Evolutionary conservation across 345 rosid genomes (phyloP).

Genomic region (Acer campestre): DNA sequence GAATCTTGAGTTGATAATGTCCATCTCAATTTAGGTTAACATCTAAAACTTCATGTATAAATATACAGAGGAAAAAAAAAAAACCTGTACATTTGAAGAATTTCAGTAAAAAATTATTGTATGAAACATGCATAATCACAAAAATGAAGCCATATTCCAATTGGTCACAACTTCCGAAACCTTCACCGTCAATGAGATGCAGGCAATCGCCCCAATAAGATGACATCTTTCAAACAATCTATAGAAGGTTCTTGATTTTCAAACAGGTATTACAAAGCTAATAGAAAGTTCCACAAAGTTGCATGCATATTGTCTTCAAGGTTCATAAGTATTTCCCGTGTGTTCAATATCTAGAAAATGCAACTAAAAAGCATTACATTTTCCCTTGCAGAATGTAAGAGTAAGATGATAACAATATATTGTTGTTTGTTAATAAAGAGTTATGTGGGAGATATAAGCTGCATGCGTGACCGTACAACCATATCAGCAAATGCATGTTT

Average conservation of each 20-base stretch:
- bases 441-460: not conserved
- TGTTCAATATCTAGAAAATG: not conserved
- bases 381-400: not conserved
- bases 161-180: not conserved
- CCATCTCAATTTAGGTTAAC: not conserved
- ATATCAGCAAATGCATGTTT: not conserved
- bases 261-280: not conserved
- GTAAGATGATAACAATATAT: constrained; percentile 3
- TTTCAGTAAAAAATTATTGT: not conserved
- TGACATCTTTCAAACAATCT: not conserved
- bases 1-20: not conserved
- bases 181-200: not conserved
- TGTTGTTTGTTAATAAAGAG: not conserved
- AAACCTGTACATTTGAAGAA: not conserved
- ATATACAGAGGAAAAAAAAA: not conserved
- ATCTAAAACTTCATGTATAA: not conserved
- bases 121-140: not conserved
- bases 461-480: not conserved
- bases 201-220: not conserved
- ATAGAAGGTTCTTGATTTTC: not conserved
- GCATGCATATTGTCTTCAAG: not conserved
- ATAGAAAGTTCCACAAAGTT: not conserved
- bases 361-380: not conserved
- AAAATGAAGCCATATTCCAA: not conserved
- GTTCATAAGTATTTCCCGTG: not conserved